Base-by-base conservation (phyloP, 2,329 filamentous ascomycete genomes). In the Sporothrix mexicana region DNA sequence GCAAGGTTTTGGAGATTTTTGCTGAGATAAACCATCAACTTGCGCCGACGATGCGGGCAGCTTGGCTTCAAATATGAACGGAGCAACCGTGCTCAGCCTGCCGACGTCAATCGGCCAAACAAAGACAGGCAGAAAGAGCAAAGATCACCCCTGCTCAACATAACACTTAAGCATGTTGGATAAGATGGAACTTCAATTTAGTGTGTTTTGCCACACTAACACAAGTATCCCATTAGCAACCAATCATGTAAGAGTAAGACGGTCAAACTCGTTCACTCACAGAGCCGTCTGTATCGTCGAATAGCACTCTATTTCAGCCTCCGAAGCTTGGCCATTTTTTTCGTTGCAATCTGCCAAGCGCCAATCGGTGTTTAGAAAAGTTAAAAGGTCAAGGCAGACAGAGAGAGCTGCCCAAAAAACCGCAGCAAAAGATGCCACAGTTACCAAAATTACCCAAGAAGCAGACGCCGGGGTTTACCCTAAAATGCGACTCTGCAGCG, bases 111-210 rank as follows among this genome's bases (percentile, higher is more conserved):
- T n/a, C 30, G 30, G 9, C 13, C 20, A 49, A n/a, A 66, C 62
- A 66, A 49, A 66, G 62, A 13, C 12, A 8, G 9, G 20, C 4
- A 4, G 51, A 20, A 9, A 36, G 30, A 36, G 30, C 30, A 36
- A 36, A 36, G 20, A 25, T 23, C 43, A 49, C 43, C 62, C 62
- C 43, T 66, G 62, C 17, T 20, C 12, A 49, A 5, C 72, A 73
- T 73, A 73, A 73, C 67, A 7, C 25, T 20, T 70, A 73, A 70
- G 47, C 57, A 73, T 73, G 72, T 73, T 73, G 3, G 71, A 73
- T 69, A 70, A 49, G 6, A 10, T 17, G 53, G 66, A 53, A 69
- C 66, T 3, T 69, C 5, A 17, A 13, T 0, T 51, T 69, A 25
- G 47, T n/a, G 25, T 12, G 15, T 1, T 12, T 3, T 2, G 7